A percentile compares a stretch with the other conserved stretches of the same genome.
Conservation (phyloP, 257 asterid genomes). For the Gynochthodes officinalis region DNA sequence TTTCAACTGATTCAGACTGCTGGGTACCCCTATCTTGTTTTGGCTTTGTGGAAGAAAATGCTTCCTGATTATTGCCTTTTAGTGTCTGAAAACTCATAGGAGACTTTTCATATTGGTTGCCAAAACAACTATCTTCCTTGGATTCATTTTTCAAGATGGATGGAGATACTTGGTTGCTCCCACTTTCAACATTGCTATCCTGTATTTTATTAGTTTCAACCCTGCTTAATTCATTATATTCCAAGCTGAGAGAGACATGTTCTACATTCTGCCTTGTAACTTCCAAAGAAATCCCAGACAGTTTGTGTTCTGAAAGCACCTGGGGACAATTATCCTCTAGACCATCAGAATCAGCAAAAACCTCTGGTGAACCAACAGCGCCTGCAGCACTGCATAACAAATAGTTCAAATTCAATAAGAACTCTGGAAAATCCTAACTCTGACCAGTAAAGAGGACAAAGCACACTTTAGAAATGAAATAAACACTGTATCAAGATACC, state of each 20-base stretch:
- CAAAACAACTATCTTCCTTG: constrained; percentile 26
- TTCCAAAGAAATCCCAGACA: constrained; percentile 30
- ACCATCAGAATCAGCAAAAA: constrained; percentile 40
- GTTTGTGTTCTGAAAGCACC: constrained; percentile 27
- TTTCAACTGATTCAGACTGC: constrained; percentile 8
- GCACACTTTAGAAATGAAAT: neutral
- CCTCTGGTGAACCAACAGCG: constrained; percentile 33
- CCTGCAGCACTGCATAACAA: constrained; percentile 54
- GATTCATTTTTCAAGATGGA: constrained; percentile 25
- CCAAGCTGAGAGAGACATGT: constrained; percentile 23
- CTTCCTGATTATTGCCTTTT: constrained; percentile 34
- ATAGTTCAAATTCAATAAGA: constrained; percentile 18
- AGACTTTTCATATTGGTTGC: constrained; percentile 32
- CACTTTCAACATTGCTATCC: constrained; percentile 26
- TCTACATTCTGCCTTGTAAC: constrained; percentile 26
- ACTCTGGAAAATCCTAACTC: neutral
- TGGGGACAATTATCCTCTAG: constrained; percentile 33
- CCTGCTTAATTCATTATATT: constrained; percentile 22
- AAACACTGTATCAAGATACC: constrained; percentile 41
- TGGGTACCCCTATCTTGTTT: constrained; percentile 27
- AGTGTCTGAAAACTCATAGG: constrained; percentile 23
- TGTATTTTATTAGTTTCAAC: constrained; percentile 27
- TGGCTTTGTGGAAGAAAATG: constrained; percentile 12
- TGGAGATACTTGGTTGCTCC: constrained; percentile 26
- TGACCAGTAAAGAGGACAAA: constrained; percentile 10